Conservation (phyloP, 352 stramenopile species). For the Thraustochytrium sp. region DNA sequence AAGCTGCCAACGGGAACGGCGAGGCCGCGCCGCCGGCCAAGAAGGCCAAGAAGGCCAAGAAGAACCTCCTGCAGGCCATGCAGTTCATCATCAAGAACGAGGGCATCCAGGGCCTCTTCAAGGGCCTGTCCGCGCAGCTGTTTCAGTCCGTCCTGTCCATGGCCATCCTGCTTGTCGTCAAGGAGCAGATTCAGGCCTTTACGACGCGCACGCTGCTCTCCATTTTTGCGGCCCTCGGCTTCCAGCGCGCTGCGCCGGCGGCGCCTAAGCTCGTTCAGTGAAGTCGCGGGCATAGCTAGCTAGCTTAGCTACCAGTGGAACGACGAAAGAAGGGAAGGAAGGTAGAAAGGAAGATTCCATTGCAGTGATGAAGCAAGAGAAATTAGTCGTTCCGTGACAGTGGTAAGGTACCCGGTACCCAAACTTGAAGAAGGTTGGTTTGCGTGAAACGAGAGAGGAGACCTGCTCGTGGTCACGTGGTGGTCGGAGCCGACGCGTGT, state of each 20-base stretch:
- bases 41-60: neutral
- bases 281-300: no score
- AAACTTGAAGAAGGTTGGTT: no score
- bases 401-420: no score
- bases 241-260: neutral
- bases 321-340: neutral
- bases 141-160: slow-evolving; percentile 17
- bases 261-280: neutral
- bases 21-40: no score
- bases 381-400: no score
- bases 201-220: neutral
- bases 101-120: slow-evolving; percentile 31
- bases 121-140: slow-evolving; percentile 27
- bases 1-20: no score
- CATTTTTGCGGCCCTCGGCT: neutral
- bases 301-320: neutral
- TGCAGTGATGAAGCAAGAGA: no score
- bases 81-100: neutral
- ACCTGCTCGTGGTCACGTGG: no score
- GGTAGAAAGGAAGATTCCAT: no score
- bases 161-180: slow-evolving; percentile 38
- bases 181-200: slow-evolving; percentile 1
- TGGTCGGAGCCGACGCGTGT: no score
- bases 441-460: neutral
- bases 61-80: slow-evolving; percentile 32